Evolutionary conservation across 768 basidiomycete species (phyloP), one percentile per base, ranked within the genome.

Genomic region (Kwoniella heveanensis): DNA sequence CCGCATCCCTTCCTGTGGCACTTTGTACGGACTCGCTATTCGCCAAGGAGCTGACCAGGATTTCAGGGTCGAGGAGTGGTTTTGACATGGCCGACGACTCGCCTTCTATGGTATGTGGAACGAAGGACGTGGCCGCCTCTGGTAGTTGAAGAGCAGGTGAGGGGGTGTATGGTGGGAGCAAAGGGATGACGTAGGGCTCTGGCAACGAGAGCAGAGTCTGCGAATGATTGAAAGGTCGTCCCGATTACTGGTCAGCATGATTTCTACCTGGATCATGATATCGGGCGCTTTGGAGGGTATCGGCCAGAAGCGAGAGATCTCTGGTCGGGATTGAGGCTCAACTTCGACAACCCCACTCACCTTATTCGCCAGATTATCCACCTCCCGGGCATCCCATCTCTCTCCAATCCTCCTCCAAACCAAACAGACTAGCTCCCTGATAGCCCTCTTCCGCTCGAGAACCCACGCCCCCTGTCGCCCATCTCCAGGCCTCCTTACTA

Each of bases 351-450:
- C n/a, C 46, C 13, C 3, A 69, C 72, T 56, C 52, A 75, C 76
- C 66, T 68, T 70, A 2, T 65, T 52, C 13, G 74, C 64, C 17
- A 73, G 17, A 10, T 69, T 61, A 15, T 83, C 78, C 7, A 93
- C 78, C 39, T 86, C 85, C 24, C 78, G 63, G 55, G 85, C 84
- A 51, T 85, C 85, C 90, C 91, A 93, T 13, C 87, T 83, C 58
- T 80, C 84, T 17, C 88, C 92, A 29, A 95, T 83, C 6, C 81
- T 80, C 29, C 85, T 80, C 89, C 90, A 94, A 12, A 87, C 82
- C 36, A 83, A 84, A 12, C 85, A 82, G 13, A 92, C 70, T 32
- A 90, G 73, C 72, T 88, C 87, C 65, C 84, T 86, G 44, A 92
- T 83, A 2, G 84, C 84, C 46, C 73, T 60, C 44, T 76, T 73